Percentiles rank a stretch among this genome's conserved stretches.
Conservation (phyloP, 805 yeast species). For the Ogataea wickerhamii region DNA sequence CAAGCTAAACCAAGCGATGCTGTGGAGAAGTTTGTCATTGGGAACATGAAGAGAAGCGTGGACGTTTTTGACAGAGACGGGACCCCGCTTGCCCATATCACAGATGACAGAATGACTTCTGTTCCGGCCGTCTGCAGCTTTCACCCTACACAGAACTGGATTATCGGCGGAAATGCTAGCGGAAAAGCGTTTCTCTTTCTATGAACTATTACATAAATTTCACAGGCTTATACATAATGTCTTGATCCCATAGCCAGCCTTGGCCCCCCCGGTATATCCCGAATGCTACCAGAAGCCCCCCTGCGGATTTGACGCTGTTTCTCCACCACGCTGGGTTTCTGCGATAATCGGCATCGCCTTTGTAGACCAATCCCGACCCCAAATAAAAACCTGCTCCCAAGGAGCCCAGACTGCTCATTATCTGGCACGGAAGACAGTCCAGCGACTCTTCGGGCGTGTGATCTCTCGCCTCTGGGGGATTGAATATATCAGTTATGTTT, state of each 20-base stretch:
- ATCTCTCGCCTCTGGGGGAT: slow-evolving; percentile 44
- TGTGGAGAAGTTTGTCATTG: slow-evolving; percentile 81
- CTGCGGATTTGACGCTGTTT: slow-evolving; percentile 47
- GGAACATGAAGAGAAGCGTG: slow-evolving; percentile 84
- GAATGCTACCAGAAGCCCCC: slow-evolving; percentile 49
- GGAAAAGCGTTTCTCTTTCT: slow-evolving; percentile 74
- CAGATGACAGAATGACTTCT: slow-evolving; percentile 60
- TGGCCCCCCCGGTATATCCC: slow-evolving; percentile 66
- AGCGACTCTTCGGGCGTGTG: slow-evolving; percentile 40
- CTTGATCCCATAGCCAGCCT: slow-evolving; percentile 51
- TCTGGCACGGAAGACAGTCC: slow-evolving; percentile 67
- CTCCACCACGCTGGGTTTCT: slow-evolving; percentile 65
- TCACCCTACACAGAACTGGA: slow-evolving; percentile 87
- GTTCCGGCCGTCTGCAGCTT: slow-evolving; percentile 88
- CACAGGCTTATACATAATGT: slow-evolving; percentile 27
- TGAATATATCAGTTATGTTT: slow-evolving; percentile 51
- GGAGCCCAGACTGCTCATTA: slow-evolving; percentile 57
- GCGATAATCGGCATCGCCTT: slow-evolving; percentile 31
- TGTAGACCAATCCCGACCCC: slow-evolving; percentile 52
- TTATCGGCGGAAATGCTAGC: slow-evolving; percentile 90
- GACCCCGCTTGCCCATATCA: slow-evolving; percentile 69
- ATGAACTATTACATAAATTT: slow-evolving; percentile 9
- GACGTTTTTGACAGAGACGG: slow-evolving; percentile 83
- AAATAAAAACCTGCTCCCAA: slow-evolving; percentile 63
- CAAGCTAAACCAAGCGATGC: slow-evolving; percentile 69